Conservation (phyloP, 176 grass and related monocot species). For the Avena atlantica region DNA sequence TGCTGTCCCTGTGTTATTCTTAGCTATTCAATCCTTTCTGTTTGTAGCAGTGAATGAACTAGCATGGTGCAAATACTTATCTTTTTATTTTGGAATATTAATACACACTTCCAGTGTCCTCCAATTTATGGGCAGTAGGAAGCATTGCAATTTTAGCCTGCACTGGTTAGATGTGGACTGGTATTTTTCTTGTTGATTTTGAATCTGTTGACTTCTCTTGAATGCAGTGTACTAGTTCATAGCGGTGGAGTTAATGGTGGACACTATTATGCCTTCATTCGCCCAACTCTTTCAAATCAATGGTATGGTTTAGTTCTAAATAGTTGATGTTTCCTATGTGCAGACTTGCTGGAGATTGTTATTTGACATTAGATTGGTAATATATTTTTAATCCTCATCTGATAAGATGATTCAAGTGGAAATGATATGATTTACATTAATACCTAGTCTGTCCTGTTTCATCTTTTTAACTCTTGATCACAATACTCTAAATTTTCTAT, state of each 20-base stretch:
- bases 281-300: slow-evolving; percentile 67
- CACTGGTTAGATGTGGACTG: neutral
- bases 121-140: neutral
- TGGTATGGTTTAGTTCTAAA: slow-evolving; percentile 56
- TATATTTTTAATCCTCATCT: neutral
- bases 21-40: neutral
- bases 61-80: neutral
- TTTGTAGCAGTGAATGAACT: slow-evolving; percentile 4
- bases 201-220: slow-evolving; percentile 18
- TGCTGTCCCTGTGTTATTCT: neutral
- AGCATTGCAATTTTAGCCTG: slow-evolving; percentile 1
- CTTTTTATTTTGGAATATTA: neutral
- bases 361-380: neutral
- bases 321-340: slow-evolving; percentile 15
- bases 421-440: slow-evolving; percentile 12
- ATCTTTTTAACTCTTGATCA: slow-evolving; percentile 24
- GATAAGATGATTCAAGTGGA: slow-evolving; percentile 24
- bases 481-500: neutral
- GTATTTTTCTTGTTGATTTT: slow-evolving; percentile 1
- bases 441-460: neutral
- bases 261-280: slow-evolving; percentile 80
- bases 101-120: neutral
- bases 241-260: slow-evolving; percentile 77
- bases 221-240: slow-evolving; percentile 73
- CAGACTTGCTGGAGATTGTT: slow-evolving; percentile 11